phyloP scores from a whole-genome alignment of 2,329 filamentous ascomycete species.

The Fusarium floridanum region DNA sequence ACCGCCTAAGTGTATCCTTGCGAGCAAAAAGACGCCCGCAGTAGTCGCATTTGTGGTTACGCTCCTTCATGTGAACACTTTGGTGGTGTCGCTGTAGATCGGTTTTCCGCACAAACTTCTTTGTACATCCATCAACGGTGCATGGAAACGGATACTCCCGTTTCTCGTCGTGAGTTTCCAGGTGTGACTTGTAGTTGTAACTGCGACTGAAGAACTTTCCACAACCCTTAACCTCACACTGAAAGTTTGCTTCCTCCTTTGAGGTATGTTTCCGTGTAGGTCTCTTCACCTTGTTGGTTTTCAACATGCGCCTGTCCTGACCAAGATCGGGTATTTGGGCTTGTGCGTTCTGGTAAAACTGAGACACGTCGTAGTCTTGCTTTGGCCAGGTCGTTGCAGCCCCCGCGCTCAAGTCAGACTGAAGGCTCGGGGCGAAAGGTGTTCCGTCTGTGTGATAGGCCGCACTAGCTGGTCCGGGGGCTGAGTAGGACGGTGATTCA shows the following conservation, averaged over 20 bases:
- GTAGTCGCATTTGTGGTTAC: slow-evolving; percentile 77
- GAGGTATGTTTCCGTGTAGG: slow-evolving; percentile 69
- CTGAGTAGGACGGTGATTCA: slow-evolving; percentile 39
- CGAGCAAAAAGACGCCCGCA: slow-evolving; percentile 81
- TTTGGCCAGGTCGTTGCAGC: slow-evolving; percentile 39
- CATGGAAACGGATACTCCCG: slow-evolving; percentile 80
- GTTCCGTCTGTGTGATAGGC: slow-evolving; percentile 40
- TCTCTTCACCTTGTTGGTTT: slow-evolving; percentile 48
- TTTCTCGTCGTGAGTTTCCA: slow-evolving; percentile 84
- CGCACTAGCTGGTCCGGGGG: slow-evolving; percentile 29
- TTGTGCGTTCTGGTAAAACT: slow-evolving; percentile 38
- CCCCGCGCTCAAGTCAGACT: slow-evolving; percentile 27
- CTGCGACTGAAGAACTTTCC: slow-evolving; percentile 83
- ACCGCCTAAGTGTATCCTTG: slow-evolving; percentile 87
- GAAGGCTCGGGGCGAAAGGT: slow-evolving; percentile 36
- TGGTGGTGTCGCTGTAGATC: slow-evolving; percentile 76
- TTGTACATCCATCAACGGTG: slow-evolving; percentile 72
- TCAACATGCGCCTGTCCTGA: slow-evolving; percentile 40
- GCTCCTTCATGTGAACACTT: slow-evolving; percentile 80
- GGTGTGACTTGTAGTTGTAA: slow-evolving; percentile 89
- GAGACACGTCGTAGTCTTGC: slow-evolving; percentile 44
- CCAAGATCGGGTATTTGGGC: slow-evolving; percentile 37
- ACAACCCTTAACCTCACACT: slow-evolving; percentile 77
- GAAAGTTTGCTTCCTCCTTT: slow-evolving; percentile 77
- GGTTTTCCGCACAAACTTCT: slow-evolving; percentile 85